phyloP scores from a whole-genome alignment of 805 yeast species.

The Torulaspora franciscae region DNA sequence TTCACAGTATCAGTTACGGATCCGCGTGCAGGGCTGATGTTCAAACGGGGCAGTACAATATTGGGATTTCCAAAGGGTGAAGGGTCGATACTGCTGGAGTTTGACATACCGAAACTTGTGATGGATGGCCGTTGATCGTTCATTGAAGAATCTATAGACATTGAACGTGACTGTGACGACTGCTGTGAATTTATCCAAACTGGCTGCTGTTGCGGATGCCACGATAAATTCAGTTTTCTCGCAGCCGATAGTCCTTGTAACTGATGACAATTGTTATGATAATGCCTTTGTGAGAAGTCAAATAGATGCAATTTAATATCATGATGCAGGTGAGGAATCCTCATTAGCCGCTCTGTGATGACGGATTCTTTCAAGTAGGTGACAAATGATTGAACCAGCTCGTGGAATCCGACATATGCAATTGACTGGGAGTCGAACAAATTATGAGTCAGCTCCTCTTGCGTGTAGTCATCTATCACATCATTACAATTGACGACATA shows the following conservation, averaged over 20 bases:
- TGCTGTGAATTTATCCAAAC: conserved; percentile 6
- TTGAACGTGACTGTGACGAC: conserved; percentile 4
- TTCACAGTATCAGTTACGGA: neutral
- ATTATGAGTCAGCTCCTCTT: conserved; percentile 15
- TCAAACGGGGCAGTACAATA: conserved; percentile 10
- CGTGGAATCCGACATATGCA: conserved; percentile 16
- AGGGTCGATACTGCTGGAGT: conserved; percentile 5
- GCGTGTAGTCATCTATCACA: conserved; percentile 16
- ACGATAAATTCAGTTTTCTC: conserved; percentile 4
- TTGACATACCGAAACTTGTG: conserved; percentile 4
- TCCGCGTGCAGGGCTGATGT: conserved; percentile 5
- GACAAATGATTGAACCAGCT: conserved; percentile 11
- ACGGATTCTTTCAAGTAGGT: conserved; percentile 15
- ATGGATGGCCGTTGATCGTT: conserved; percentile 1
- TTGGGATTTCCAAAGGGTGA: conserved; percentile 3
- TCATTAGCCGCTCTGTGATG: conserved; percentile 14
- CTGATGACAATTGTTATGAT: conserved; percentile 1
- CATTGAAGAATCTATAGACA: conserved; percentile 5
- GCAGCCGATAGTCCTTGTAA: neutral
- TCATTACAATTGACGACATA: conserved; percentile 15
- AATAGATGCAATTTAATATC: conserved; percentile 12
- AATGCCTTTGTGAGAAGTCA: conserved; percentile 8
- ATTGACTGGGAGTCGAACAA: conserved; percentile 15
- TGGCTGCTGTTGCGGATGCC: conserved; percentile 2
- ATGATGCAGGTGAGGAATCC: conserved; percentile 10